Base-by-base conservation (phyloP, 2,329 filamentous ascomycete species). In the Orbilia blumenaviensis region DNA sequence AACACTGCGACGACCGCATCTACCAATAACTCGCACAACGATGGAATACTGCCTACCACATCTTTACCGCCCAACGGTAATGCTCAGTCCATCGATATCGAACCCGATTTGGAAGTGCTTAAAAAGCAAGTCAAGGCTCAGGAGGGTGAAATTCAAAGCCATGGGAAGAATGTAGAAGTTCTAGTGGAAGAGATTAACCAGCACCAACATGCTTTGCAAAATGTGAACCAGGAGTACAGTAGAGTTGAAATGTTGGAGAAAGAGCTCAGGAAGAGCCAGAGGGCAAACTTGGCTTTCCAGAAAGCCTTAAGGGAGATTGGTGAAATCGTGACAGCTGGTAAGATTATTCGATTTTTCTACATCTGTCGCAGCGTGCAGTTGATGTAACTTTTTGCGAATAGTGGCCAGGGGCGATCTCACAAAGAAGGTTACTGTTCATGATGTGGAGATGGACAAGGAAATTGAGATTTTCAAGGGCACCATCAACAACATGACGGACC, bases 401-500 rank as follows among this genome's bases (percentile, higher is more conserved):
- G 95, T 98, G 79, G 95, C 94, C 69, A 92, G 93, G 81, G 94
- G 94, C 84, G 94, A 98, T 82, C 86, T 98, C 77, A 97, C 93
- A 83, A 97, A 97, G 86, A 96, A 97, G 84, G 94, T 97, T 78
- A 89, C 94, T 81, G 96, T 98, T 83, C 95, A 97, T 82, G 92
- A 92, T 2, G 91, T 96, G 79, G 94, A 98, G 85, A 95, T 97
- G 91, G 94, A 98, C 86, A 93, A 94, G 27, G 94, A 98, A 86
- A 98, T 98, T 81, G 95, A 93, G 27, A 94, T 93, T 8, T 98
- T 98, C 86, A 98, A 98, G 85, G 90, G 93, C 81, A 97, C 94
- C 77, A 98, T 98, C 85, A 98, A 98, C 83, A 96, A 92, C 79
- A 98, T 98, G 94, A 96, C 98, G 89, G 94, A 98, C 82, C 94